phyloP scores from a whole-genome alignment of 768 basidiomycete genomes.

The Pisolithus sp. region DNA sequence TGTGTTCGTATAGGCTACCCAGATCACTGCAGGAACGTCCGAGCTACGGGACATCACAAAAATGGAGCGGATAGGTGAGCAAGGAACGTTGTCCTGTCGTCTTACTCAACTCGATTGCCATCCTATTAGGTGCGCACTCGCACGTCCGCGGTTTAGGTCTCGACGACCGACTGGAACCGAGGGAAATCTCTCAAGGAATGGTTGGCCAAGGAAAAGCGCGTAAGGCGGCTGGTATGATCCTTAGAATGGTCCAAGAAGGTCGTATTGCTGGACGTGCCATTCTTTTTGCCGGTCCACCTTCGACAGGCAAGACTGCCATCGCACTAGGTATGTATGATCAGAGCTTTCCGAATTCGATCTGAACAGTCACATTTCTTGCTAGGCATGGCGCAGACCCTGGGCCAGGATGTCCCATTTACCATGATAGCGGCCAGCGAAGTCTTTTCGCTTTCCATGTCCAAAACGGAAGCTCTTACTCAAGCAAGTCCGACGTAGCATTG shows the following conservation, averaged over 20 bases:
- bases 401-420: conserved; percentile 93
- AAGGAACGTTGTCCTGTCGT: background rate
- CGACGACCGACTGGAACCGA: conserved; percentile 86
- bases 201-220: conserved; percentile 95
- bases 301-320: conserved; percentile 97
- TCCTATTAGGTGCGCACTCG: conserved; percentile 68
- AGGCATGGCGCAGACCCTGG: conserved; percentile 97
- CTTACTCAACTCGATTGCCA: conserved; percentile 1
- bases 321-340: conserved; percentile 65
- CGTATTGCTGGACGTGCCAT: conserved; percentile 94
- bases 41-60: conserved; percentile 83
- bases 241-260: conserved; percentile 97
- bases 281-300: conserved; percentile 95
- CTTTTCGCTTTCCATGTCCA: conserved; percentile 96
- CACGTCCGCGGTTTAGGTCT: conserved; percentile 95
- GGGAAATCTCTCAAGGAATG: conserved; percentile 88
- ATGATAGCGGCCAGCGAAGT: conserved; percentile 98
- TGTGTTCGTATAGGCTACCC: conserved; percentile 43
- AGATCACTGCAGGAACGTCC: conserved; percentile 71
- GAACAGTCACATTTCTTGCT: background rate
- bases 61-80: conserved; percentile 85
- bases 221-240: conserved; percentile 94
- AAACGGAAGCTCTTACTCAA: conserved; percentile 96
- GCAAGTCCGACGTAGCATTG: conserved; percentile 94
- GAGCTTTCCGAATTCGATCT: background rate